Evolutionary conservation across 257 asterid species (phyloP).

Genomic region (Parsonsia alboflavescens): DNA sequence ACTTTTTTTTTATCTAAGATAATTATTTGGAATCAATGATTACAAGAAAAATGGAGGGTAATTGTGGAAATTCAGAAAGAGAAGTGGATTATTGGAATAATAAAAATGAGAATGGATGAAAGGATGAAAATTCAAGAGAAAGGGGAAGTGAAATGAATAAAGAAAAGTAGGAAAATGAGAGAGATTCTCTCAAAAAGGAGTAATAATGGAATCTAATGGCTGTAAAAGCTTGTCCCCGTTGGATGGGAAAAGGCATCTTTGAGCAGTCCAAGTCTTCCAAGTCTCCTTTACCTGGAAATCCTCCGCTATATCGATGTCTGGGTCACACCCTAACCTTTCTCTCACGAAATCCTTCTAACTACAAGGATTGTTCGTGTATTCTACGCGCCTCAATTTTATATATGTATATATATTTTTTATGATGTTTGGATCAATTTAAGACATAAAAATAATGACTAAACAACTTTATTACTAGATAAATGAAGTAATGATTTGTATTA

Average conservation of each 20-base stretch:
- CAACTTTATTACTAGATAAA: no score
- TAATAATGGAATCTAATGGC: slow-evolving; percentile 28
- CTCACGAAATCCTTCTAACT: neutral
- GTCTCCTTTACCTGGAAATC: neutral
- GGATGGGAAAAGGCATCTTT: neutral
- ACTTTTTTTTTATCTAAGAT: no score
- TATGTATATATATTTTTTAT: no score
- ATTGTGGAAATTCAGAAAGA: neutral
- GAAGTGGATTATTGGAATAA: neutral
- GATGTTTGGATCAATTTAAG: no score
- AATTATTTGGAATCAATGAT: neutral
- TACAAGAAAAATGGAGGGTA: neutral
- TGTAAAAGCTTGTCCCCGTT: slow-evolving; percentile 18
- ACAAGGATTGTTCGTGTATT: no score
- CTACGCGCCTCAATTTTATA: no score
- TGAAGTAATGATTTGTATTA: no score
- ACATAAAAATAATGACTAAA: no score
- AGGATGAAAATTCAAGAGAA: neutral
- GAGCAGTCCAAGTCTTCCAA: neutral
- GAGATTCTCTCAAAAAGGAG: slow-evolving; percentile 18
- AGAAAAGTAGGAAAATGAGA: neutral
- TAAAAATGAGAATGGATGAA: neutral
- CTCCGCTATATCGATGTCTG: neutral
- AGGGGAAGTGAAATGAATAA: neutral
- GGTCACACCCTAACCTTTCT: slow-evolving; percentile 18